These are phyloP conservation scores for Cardamine occulta DNA, from an alignment of 345 rosid species.

Conservation along the genomic window DNA sequence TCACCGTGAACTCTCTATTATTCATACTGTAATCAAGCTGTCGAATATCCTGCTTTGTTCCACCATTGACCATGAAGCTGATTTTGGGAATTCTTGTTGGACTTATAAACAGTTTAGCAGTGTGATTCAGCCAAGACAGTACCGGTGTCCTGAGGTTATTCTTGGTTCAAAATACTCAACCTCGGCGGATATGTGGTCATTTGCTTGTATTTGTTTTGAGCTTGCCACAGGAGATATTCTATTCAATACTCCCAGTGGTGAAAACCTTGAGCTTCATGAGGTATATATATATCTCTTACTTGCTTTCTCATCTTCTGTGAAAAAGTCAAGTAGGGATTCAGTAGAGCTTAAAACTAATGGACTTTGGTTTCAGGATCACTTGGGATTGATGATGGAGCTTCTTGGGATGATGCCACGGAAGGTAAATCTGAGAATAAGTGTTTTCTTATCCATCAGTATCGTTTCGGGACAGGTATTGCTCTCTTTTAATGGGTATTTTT, in stretches of 20 bases:
- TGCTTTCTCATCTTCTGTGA: background rate
- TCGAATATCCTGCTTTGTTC: constrained; percentile 84
- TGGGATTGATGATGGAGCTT: constrained; percentile 98
- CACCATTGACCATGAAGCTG: constrained; percentile 73
- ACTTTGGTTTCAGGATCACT: constrained; percentile 73
- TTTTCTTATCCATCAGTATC: background rate
- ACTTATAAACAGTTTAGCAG: constrained; percentile 90
- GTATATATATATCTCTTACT: constrained; percentile 43
- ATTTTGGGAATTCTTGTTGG: constrained; percentile 98
- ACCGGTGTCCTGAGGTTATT: constrained; percentile 89
- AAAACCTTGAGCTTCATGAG: constrained; percentile 88
- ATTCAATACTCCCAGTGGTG: constrained; percentile 94
- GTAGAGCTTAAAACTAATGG: background rate
- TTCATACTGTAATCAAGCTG: constrained; percentile 97
- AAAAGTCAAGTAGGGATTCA: background rate
- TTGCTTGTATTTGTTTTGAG: constrained; percentile 94
- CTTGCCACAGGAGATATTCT: constrained; percentile 91
- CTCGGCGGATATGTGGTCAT: constrained; percentile 88
- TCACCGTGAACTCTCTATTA: constrained; percentile 78
- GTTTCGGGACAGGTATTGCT: background rate
- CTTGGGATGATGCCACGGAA: constrained; percentile 84
- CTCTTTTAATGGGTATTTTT: background rate
- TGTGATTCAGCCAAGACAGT: constrained; percentile 95
- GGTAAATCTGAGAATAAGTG: constrained; percentile 46
- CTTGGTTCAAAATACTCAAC: constrained; percentile 91